phyloP scores from a whole-genome alignment of 257 asterid species.

The Verbascum thapsus region DNA sequence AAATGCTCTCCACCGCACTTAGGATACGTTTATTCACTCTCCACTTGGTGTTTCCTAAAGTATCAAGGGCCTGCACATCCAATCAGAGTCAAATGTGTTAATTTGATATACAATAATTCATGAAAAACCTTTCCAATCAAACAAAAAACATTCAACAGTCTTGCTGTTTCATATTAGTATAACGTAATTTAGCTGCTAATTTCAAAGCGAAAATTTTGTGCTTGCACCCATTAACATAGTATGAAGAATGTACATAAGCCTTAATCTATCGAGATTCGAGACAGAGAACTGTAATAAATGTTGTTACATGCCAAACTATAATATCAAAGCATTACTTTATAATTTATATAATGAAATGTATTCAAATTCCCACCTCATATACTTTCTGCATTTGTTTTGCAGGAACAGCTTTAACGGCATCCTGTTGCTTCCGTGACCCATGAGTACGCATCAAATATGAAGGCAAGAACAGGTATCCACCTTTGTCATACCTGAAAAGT shows the following conservation, averaged over 20 bases:
- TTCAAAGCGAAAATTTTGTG: slow-evolving; percentile 3
- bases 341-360: slow-evolving; percentile 17
- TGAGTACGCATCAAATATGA: slow-evolving; percentile 95
- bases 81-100: slow-evolving; percentile 18
- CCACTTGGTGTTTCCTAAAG: slow-evolving; percentile 93
- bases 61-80: slow-evolving; percentile 83
- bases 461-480: slow-evolving; percentile 92
- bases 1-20: slow-evolving; percentile 79
- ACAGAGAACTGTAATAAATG: no score
- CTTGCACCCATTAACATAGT: slow-evolving; percentile 16
- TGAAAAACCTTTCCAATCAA: slow-evolving; percentile 17
- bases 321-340: slow-evolving; percentile 15
- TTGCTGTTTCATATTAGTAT: slow-evolving; percentile 14
- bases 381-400: slow-evolving; percentile 79
- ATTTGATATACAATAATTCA: no score
- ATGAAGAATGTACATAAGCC: slow-evolving; percentile 23
- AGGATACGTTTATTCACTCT: slow-evolving; percentile 80
- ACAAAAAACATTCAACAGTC: slow-evolving; percentile 6
- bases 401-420: slow-evolving; percentile 69
- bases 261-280: not conserved
- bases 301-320: slow-evolving; percentile 6
- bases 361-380: slow-evolving; percentile 65
- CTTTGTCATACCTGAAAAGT: slow-evolving; percentile 80
- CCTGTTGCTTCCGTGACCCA: slow-evolving; percentile 81
- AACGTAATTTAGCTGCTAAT: slow-evolving; percentile 10